phyloP scores from a whole-genome alignment of 805 yeast species.

The Candida hungchunana region DNA sequence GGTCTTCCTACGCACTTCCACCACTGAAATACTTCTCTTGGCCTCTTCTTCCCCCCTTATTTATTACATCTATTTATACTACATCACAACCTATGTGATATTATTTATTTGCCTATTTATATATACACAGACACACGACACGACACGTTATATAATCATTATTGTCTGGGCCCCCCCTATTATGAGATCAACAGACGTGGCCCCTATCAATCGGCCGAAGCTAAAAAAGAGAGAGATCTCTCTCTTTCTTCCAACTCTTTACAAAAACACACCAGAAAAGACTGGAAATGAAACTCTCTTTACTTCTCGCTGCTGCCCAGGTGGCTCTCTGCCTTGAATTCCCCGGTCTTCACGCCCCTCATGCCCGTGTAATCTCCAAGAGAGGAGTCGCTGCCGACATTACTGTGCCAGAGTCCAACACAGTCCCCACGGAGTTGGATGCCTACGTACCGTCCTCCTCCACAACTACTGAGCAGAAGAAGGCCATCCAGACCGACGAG shows the following conservation, averaged over 20 bases:
- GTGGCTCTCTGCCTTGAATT: constrained; percentile 6
- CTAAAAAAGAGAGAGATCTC: no score
- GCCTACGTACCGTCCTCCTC: not conserved
- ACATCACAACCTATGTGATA: no score
- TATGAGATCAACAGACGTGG: no score
- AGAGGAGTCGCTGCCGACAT: constrained; percentile 24
- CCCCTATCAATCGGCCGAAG: no score
- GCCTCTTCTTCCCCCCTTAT: not conserved
- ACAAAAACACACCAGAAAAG: not conserved
- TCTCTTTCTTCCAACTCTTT: no score
- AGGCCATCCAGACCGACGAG: constrained; percentile 1
- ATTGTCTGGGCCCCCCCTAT: no score
- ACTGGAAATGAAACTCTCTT: constrained; percentile 1
- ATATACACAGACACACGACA: not conserved
- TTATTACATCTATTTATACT: constrained; percentile 3
- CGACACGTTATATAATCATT: no score
- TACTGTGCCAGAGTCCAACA: constrained; percentile 21
- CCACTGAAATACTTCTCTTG: constrained; percentile 12
- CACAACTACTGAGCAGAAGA: not conserved
- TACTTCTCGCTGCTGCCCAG: not conserved
- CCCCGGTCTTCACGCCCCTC: constrained; percentile 6
- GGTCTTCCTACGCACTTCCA: constrained; percentile 44
- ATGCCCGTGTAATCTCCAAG: constrained; percentile 8
- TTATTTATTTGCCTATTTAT: constrained; percentile 1
- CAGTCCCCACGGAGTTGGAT: constrained; percentile 24